phyloP scores from a whole-genome alignment of 495 filamentous ascomycete species.

The Hypoxylon subgilvum region DNA sequence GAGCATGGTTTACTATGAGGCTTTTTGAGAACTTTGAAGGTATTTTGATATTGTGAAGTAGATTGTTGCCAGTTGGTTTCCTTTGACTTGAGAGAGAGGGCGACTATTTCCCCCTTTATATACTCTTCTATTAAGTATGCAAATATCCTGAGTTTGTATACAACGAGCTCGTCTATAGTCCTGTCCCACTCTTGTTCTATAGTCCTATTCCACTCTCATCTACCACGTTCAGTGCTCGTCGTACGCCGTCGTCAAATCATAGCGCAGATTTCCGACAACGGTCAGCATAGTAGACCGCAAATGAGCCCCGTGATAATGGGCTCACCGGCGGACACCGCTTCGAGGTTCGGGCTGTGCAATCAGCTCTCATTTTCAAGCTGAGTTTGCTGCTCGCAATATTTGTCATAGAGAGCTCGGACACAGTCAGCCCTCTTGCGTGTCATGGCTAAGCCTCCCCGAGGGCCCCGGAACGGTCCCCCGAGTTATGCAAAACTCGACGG shows the following conservation, averaged over 20 bases:
- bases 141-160: not conserved
- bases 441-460: not conserved
- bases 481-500: not conserved
- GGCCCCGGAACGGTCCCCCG: not conserved
- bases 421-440: conserved; percentile 2
- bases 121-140: not conserved
- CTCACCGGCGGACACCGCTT: no score
- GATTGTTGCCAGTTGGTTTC: not conserved
- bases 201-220: not conserved
- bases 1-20: not conserved
- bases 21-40: not conserved
- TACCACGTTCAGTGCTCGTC: not conserved
- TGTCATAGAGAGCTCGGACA: no score
- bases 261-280: not conserved
- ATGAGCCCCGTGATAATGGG: no score
- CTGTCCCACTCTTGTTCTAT: not conserved
- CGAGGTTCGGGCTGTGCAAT: no score
- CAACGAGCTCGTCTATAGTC: not conserved
- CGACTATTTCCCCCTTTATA: not conserved
- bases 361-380: no score
- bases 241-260: not conserved
- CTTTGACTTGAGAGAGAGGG: not conserved
- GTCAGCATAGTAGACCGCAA: not conserved
- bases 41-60: not conserved
- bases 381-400: no score